Conservation (phyloP, 208 protist genomes). For the Acanthamoeba comandoni region DNA sequence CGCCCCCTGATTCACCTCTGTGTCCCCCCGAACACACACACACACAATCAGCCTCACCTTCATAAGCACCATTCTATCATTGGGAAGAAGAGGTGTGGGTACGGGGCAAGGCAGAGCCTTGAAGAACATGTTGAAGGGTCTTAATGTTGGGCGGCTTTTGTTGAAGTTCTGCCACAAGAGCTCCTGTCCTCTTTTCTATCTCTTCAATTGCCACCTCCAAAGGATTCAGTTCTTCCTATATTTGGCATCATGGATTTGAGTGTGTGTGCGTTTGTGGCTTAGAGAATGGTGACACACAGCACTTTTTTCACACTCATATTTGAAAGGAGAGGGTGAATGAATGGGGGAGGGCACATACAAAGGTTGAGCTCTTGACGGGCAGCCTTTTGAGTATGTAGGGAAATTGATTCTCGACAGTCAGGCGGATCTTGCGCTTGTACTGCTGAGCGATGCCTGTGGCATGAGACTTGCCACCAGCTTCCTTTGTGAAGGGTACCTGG, state of each 20-base stretch:
- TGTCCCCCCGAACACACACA: neutral
- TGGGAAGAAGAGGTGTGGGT: neutral
- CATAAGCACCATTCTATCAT: too few species aligned
- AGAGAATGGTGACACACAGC: too few species aligned
- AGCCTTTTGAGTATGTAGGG: constrained; percentile 62
- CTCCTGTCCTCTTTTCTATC: constrained; percentile 51
- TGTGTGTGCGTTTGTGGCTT: too few species aligned
- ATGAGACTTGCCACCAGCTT: constrained; percentile 20
- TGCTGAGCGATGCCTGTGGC: constrained; percentile 56
- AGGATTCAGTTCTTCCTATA: constrained; percentile 70
- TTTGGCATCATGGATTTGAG: too few species aligned
- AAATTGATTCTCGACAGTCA: constrained; percentile 55
- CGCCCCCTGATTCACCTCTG: constrained; percentile 72
- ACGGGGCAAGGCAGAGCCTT: constrained; percentile 63
- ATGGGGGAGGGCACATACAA: constrained; percentile 10
- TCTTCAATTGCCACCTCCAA: constrained; percentile 71
- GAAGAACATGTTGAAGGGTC: constrained; percentile 64
- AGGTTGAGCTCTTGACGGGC: constrained; percentile 43
- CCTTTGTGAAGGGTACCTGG: constrained; percentile 66
- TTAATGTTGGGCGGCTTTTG: constrained; percentile 71
- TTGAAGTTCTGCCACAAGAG: constrained; percentile 6
- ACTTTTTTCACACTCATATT: too few species aligned
- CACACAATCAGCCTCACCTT: neutral
- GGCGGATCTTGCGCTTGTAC: constrained; percentile 56
- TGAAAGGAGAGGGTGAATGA: neutral